phyloP scores from a whole-genome alignment of 495 filamentous ascomycete species.

The Bacidia rubella region DNA sequence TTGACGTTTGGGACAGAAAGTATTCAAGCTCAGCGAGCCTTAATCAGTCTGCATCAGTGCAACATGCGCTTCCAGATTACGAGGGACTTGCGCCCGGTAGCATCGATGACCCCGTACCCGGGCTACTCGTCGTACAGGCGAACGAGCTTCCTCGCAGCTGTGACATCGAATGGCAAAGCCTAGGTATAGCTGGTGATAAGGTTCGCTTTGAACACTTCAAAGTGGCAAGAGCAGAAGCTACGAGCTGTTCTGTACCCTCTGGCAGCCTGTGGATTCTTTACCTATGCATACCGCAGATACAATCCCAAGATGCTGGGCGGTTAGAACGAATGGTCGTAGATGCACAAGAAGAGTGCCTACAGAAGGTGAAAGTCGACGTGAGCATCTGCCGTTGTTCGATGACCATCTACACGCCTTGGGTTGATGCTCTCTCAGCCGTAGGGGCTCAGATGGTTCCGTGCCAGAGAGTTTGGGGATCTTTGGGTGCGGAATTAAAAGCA shows the following conservation, averaged over 20 bases:
- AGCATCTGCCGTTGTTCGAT: not conserved
- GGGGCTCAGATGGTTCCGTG: slow-evolving; percentile 34
- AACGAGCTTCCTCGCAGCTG: slow-evolving; percentile 53
- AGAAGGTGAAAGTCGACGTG: not conserved
- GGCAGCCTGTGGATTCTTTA: not conserved
- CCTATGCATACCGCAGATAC: slow-evolving; percentile 1
- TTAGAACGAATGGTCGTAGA: not conserved
- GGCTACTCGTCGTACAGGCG: slow-evolving; percentile 60
- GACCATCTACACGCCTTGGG: slow-evolving; percentile 10
- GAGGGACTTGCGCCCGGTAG: slow-evolving; percentile 16
- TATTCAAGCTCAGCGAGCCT: slow-evolving; percentile 29
- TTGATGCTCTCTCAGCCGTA: slow-evolving; percentile 11
- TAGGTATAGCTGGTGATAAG: slow-evolving; percentile 27
- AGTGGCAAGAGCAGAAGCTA: not conserved
- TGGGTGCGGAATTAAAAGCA: slow-evolving; percentile 19
- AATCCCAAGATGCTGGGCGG: not conserved
- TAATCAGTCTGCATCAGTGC: not conserved
- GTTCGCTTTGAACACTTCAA: not conserved
- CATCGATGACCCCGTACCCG: slow-evolving; percentile 29
- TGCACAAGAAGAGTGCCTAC: not conserved
- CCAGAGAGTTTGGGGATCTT: slow-evolving; percentile 31
- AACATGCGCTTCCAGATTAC: slow-evolving; percentile 8
- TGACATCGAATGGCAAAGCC: slow-evolving; percentile 60
- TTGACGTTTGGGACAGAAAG: slow-evolving; percentile 63
- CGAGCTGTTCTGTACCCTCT: slow-evolving; percentile 1